Evolutionary conservation across 495 filamentous ascomycete genomes (phyloP), one percentile per base, ranked within the genome.

Genomic region (Aspergillus incahuasiensis): DNA sequence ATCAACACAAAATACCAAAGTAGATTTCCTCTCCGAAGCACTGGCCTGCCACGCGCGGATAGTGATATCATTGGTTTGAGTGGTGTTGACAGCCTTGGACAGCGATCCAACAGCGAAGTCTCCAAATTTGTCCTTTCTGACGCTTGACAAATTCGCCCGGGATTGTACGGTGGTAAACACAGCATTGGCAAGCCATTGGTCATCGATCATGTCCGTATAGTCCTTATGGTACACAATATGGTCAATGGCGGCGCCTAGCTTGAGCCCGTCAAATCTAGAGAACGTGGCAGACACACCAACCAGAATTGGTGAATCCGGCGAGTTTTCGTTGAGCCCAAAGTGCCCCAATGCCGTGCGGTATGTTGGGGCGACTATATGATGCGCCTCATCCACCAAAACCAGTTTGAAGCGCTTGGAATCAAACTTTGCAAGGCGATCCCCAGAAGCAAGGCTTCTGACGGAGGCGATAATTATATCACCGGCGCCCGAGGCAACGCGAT

Each of bases 161-260:
- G 90, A 87, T 60, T 86, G 78, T 32, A 97, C 91, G 0, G 94
- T 99, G 0, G 94, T 97, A 69, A 99, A 99, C 13, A 91, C 74
- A 4, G 92, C 90, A 63, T 94, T 79, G 0, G 91, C 82, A 24
- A 99, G 79, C 82, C 82, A 86, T 32, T 91, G 89, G 18, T 95
- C 89, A 22, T 81, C 82, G 53, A 97, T 97, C 92, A 97, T 96
- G 59, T 97, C 92, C 51, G 97, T 80, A 61, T 95, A 98, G 65
- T 96, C 91, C 65, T 89, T 95, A 71, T 97, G 95, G 61, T 96
- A 99, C 22, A 97, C 95, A 52, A 99, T 92, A 56, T 95, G 87
- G 60, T 97, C 94, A 57, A 99, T 88, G 15, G 88, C 92, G 34
- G 89, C 81, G 5, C 92, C 92, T 1, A 99, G 75, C 44, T 81